Percentiles rank a stretch among this genome's conserved stretches.
phyloP scores from a whole-genome alignment of 805 yeast species.

The Kodamaea restingae region DNA sequence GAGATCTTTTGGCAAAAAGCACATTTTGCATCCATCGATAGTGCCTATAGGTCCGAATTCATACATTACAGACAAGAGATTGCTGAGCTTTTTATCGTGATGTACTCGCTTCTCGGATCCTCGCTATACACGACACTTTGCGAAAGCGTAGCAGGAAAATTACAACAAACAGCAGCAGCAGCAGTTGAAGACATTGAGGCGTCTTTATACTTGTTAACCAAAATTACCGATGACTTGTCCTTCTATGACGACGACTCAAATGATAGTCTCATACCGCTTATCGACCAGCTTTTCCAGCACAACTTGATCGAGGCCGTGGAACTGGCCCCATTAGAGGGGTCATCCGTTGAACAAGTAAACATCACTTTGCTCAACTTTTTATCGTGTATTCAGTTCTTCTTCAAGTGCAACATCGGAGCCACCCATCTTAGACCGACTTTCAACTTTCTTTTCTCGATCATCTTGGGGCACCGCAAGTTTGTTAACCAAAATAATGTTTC shows the following conservation, averaged over 20 bases:
- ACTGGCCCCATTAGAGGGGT: neutral
- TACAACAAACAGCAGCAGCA: conserved; percentile 5
- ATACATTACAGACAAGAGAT: conserved; percentile 66
- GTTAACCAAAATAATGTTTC: conserved; percentile 26
- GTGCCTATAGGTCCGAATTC: conserved; percentile 49
- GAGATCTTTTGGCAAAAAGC: conserved; percentile 67
- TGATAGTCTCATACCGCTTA: conserved; percentile 22
- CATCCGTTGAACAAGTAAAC: conserved; percentile 7
- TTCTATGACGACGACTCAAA: conserved; percentile 34
- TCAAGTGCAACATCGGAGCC: conserved; percentile 43
- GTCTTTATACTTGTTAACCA: conserved; percentile 53
- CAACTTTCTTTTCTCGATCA: conserved; percentile 48
- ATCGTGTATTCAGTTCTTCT: conserved; percentile 58
- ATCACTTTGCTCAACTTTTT: conserved; percentile 52
- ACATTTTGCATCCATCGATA: conserved; percentile 33
- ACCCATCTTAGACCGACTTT: conserved; percentile 48
- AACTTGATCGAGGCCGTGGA: conserved; percentile 16
- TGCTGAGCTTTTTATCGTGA: conserved; percentile 69
- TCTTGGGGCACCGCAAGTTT: conserved; percentile 18
- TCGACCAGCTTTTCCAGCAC: conserved; percentile 21
- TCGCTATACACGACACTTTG: conserved; percentile 46
- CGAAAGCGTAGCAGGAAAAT: conserved; percentile 26
- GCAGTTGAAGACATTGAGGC: conserved; percentile 48
- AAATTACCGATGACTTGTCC: conserved; percentile 51
- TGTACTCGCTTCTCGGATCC: conserved; percentile 61